Evolutionary conservation across 2,329 filamentous ascomycete species (phyloP).

Genomic region (Aspergillus phoenicis): DNA sequence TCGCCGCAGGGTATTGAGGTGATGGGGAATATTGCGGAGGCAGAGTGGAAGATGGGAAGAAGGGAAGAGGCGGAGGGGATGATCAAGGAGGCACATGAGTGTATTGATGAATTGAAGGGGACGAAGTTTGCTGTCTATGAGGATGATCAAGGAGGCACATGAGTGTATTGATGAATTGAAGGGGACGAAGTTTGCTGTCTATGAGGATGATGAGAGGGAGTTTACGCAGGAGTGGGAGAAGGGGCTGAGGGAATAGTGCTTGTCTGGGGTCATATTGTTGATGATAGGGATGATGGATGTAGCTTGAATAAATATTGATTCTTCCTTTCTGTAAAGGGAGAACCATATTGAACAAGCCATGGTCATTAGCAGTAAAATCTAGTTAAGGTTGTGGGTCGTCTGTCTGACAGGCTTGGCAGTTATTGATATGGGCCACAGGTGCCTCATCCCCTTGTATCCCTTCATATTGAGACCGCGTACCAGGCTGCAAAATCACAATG

Average conservation of each 20-base stretch:
- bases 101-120: not conserved
- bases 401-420: no score
- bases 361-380: no score
- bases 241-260: not conserved
- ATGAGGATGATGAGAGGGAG: not conserved
- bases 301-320: no score
- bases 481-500: no score
- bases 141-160: not conserved
- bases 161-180: not conserved
- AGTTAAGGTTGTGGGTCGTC: no score
- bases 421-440: no score
- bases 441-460: no score
- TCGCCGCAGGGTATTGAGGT: not conserved
- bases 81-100: not conserved
- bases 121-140: not conserved
- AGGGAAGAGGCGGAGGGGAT: not conserved
- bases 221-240: not conserved
- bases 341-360: no score
- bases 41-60: not conserved
- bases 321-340: no score
- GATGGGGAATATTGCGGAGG: not conserved
- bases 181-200: not conserved
- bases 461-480: no score
- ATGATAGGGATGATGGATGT: no score
- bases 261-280: no score